phyloP scores from a whole-genome alignment of 441 rosid genomes.

The Adansonia rubrostipa region DNA sequence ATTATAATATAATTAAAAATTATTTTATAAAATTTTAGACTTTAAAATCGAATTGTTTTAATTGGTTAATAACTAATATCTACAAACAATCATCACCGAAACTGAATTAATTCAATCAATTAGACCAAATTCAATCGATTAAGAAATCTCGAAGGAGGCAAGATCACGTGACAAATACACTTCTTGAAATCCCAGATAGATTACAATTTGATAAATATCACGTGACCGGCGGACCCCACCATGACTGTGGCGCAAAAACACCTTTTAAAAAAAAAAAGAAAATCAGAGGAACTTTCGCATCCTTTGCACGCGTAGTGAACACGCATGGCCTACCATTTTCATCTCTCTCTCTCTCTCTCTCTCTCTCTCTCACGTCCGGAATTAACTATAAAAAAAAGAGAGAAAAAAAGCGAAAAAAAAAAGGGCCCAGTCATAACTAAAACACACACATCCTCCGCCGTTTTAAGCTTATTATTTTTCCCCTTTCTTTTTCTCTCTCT shows the following conservation, averaged over 20 bases:
- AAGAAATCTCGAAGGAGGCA: background rate
- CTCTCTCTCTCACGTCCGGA: background rate
- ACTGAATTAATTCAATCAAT: no score
- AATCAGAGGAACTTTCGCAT: background rate
- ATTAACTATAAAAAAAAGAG: background rate
- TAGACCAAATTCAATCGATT: background rate
- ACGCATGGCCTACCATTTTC: conserved; percentile 26
- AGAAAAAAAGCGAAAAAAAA: background rate
- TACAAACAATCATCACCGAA: background rate
- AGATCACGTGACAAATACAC: conserved; percentile 11
- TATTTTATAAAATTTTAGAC: background rate
- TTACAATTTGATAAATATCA: background rate
- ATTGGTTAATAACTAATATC: background rate
- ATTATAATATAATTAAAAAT: no score
- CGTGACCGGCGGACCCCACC: conserved; percentile 16
- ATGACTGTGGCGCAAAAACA: conserved; percentile 1
- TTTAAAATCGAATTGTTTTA: background rate
- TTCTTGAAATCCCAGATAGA: background rate
- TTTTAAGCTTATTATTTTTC: conserved; percentile 16
- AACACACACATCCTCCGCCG: conserved; percentile 14
- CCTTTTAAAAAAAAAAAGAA: background rate
- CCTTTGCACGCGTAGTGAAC: conserved; percentile 22
- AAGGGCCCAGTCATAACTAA: conserved; percentile 17
- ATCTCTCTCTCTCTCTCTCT: background rate
- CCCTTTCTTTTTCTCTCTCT: background rate